Base-by-base conservation (phyloP, 1,139 yeast genomes). In the Lizanozyma gosingica region DNA sequence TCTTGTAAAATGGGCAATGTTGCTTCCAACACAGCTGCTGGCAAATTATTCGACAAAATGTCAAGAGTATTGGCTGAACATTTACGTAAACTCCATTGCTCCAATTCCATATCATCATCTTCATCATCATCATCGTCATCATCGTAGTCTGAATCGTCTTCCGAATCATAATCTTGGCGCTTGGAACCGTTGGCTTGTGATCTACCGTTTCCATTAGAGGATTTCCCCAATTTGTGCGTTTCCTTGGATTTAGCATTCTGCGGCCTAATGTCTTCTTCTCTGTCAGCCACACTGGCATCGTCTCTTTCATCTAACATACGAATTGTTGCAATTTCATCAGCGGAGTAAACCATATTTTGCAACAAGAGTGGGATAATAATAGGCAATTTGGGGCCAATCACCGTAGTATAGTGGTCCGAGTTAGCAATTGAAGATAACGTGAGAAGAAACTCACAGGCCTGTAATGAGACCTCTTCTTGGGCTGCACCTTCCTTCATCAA, bases 61-160 rank as follows among this genome's bases (percentile, higher is more conserved):
- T 92, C 98, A 38, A 92, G 69, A 0, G 97, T 83, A 2, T 97
- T 94, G 4, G 97, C 97, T 3, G 95, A 74, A 59, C 97, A 90
- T 60, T 90, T 92, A 56, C 98, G 74, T 45, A 92, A 64, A 52
- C 83, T 87, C 98, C 98, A 92, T 50, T 81, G 90, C 38, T 79
- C 79, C 35, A 78, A 65, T 33, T 73, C 78, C 41, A 65, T 71
- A 45, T 73, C 84, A 40, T 73, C 78, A 37, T 80, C 90, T 18
- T 71, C 82, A 29, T 80, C 90, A 37, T 78, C 85, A 14, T 76
- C 83, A 4, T 71, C 77, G 22, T 71, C 77, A 33, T 69, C 75
- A 17, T 70, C 76, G 27, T 72, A 78, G 15, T 66, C 71, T 9
- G 44, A 43, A 4, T 37, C 40, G 33, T 37, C 46, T 16, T 40